phyloP scores from a whole-genome alignment of 2,329 filamentous ascomycete genomes.

The Phialophora tarda region DNA sequence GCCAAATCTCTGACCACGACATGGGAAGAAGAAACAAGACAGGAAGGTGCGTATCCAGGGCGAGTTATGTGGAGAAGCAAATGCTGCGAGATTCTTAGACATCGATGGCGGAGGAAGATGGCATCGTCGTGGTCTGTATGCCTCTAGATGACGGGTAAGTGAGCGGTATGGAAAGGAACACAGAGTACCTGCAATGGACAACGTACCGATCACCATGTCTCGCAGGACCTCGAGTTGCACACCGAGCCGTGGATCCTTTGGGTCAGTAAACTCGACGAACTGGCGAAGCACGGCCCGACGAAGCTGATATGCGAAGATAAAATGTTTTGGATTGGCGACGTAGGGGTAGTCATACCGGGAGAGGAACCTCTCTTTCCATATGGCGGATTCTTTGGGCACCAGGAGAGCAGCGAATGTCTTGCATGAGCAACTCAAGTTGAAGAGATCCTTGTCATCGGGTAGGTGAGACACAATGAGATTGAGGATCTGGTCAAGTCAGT shows the following conservation, averaged over 20 bases:
- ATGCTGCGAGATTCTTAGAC: constrained; percentile 36
- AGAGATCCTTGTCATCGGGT: constrained; percentile 43
- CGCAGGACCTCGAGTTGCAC: constrained; percentile 41
- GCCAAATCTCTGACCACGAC: constrained; percentile 22
- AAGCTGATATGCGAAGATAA: constrained; percentile 46
- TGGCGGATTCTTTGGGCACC: constrained; percentile 40
- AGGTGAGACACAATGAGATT: constrained; percentile 32
- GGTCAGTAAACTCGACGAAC: constrained; percentile 41
- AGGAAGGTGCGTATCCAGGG: constrained; percentile 37
- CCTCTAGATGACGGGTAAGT: constrained; percentile 24
- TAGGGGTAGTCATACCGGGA: constrained; percentile 44
- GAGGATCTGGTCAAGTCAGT: constrained; percentile 27
- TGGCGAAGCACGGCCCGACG: constrained; percentile 45
- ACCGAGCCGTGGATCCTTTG: constrained; percentile 42
- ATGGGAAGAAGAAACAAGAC: constrained; percentile 30
- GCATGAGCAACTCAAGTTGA: constrained; percentile 42
- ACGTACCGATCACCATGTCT: constrained; percentile 39
- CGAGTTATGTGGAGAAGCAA: constrained; percentile 31
- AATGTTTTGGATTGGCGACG: constrained; percentile 36
- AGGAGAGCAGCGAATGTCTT: constrained; percentile 39
- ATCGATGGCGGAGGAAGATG: constrained; percentile 25
- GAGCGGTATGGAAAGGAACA: neutral
- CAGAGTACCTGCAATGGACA: neutral
- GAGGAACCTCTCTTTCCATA: constrained; percentile 47
- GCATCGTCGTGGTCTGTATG: constrained; percentile 26